phyloP scores from a whole-genome alignment of 495 filamentous ascomycete genomes.

The Podospora fimiseda region DNA sequence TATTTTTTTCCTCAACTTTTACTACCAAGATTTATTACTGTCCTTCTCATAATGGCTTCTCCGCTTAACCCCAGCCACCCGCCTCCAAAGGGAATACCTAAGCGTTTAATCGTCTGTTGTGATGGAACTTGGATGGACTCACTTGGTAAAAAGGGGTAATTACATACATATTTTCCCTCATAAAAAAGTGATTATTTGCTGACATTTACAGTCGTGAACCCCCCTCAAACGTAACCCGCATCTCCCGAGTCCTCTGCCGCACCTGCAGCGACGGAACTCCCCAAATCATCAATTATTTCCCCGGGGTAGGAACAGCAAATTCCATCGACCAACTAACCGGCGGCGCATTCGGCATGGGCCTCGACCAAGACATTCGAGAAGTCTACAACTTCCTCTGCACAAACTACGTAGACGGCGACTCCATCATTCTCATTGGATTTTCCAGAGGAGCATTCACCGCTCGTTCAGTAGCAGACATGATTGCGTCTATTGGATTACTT shows the following conservation, averaged over 20 bases:
- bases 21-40: not conserved
- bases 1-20: not conserved
- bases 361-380: slow-evolving; percentile 49
- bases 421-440: slow-evolving; percentile 63
- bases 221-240: slow-evolving; percentile 42
- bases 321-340: slow-evolving; percentile 42
- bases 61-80: slow-evolving; percentile 4
- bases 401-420: slow-evolving; percentile 58
- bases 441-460: slow-evolving; percentile 66
- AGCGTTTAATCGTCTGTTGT: slow-evolving; percentile 30
- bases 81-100: slow-evolving; percentile 5
- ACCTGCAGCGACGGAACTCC: slow-evolving; percentile 28
- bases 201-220: slow-evolving; percentile 18
- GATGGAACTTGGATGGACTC: slow-evolving; percentile 38
- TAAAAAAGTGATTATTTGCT: slow-evolving; percentile 15
- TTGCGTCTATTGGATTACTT: slow-evolving; percentile 54
- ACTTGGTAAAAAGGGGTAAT: slow-evolving; percentile 23
- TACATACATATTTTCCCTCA: slow-evolving; percentile 1
- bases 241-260: slow-evolving; percentile 30
- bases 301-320: slow-evolving; percentile 40
- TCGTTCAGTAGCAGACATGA: slow-evolving; percentile 54
- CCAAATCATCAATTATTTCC: slow-evolving; percentile 40
- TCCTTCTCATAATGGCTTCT: slow-evolving; percentile 5
- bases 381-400: slow-evolving; percentile 59
- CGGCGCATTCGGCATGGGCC: slow-evolving; percentile 41